phyloP scores from a whole-genome alignment of 768 basidiomycete genomes.

The Suillus paluster region DNA sequence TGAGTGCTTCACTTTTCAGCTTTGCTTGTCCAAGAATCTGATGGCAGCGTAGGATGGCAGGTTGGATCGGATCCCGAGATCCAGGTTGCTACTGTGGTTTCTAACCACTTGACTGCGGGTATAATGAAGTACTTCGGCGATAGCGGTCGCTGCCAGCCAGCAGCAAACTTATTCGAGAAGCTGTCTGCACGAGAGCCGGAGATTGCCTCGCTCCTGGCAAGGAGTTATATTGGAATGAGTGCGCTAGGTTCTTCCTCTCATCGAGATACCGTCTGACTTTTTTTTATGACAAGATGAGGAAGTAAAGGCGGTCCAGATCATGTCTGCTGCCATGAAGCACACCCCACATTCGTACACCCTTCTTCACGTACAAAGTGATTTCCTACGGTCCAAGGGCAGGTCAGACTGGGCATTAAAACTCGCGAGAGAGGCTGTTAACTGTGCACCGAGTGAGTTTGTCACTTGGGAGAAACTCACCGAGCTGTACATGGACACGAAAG shows the following conservation, averaged over 20 bases:
- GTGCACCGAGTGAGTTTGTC: constrained; percentile 97
- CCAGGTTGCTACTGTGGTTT: constrained; percentile 95
- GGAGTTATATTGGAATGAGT: constrained; percentile 98
- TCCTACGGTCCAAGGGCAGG: constrained; percentile 85
- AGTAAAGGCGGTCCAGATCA: constrained; percentile 96
- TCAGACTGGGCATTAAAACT: constrained; percentile 89
- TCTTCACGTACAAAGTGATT: constrained; percentile 93
- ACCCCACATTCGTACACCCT: constrained; percentile 94
- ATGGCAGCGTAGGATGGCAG: constrained; percentile 80
- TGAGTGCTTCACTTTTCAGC: constrained; percentile 22
- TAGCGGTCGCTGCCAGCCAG: constrained; percentile 82
- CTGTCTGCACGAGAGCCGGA: constrained; percentile 86
- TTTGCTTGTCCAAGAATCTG: background rate
- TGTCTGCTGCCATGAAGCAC: constrained; percentile 79
- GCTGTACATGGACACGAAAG: constrained; percentile 86
- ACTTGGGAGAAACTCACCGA: constrained; percentile 99
- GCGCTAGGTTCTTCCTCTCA: constrained; percentile 36
- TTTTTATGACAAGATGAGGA: constrained; percentile 76
- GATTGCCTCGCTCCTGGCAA: constrained; percentile 84
- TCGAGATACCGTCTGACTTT: background rate
- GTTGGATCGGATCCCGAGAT: constrained; percentile 99
- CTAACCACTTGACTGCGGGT: constrained; percentile 94
- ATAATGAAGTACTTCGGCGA: constrained; percentile 98
- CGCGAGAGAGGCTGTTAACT: constrained; percentile 94
- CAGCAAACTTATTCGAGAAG: constrained; percentile 95